Evolutionary conservation across 1,284 basidiomycete genomes (phyloP).

Genomic region (Ganoderma meredithae): DNA sequence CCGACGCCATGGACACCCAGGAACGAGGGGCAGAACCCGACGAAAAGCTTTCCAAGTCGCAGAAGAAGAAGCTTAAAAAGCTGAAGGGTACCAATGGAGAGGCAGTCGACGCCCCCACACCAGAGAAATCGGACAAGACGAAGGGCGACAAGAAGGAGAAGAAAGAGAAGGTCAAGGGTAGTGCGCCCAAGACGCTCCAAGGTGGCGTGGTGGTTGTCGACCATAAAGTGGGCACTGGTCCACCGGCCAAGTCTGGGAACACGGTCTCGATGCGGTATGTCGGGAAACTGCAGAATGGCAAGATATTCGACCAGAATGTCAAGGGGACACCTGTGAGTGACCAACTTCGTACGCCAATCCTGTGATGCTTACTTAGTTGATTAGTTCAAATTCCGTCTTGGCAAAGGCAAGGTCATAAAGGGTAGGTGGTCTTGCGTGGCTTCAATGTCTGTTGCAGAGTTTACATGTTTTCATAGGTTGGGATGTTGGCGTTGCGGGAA

Average conservation of each 20-base stretch:
- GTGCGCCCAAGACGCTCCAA: conserved; percentile 58
- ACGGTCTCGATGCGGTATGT: conserved; percentile 89
- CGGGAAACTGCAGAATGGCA: conserved; percentile 88
- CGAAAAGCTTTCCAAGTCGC: conserved; percentile 55
- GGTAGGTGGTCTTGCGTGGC: conserved; percentile 50
- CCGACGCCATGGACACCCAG: conserved; percentile 55
- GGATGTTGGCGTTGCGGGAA: conserved; percentile 92
- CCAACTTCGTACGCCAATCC: conserved; percentile 8
- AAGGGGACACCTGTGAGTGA: conserved; percentile 82
- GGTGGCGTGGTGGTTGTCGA: conserved; percentile 86
- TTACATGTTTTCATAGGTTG: conserved; percentile 59
- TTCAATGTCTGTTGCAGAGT: neutral
- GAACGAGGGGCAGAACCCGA: conserved; percentile 37
- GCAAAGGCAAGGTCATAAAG: conserved; percentile 92
- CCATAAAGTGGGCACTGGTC: conserved; percentile 81
- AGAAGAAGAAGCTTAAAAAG: conserved; percentile 81
- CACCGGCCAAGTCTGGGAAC: conserved; percentile 87
- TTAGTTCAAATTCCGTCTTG: conserved; percentile 87
- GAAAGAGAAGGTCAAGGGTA: conserved; percentile 49
- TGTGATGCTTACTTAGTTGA: neutral
- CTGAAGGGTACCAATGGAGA: conserved; percentile 70
- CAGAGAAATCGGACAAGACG: conserved; percentile 42
- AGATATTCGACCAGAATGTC: conserved; percentile 89
- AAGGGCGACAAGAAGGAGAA: conserved; percentile 47
- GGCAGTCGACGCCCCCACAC: conserved; percentile 52